Evolutionary conservation across 1,139 yeast species (phyloP).

Genomic region (Yamadazyma aaseri): DNA sequence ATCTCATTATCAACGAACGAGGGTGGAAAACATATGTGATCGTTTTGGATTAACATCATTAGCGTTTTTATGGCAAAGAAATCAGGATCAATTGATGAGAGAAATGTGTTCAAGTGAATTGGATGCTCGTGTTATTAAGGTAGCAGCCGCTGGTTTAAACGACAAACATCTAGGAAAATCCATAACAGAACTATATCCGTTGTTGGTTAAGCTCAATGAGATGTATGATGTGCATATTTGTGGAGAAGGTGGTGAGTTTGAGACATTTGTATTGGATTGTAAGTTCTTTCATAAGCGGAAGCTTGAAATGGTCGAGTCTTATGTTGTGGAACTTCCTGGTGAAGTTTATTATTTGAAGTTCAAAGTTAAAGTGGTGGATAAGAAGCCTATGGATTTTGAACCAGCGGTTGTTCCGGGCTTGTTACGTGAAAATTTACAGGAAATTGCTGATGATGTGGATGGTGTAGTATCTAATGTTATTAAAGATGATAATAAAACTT

Average conservation of each 20-base stretch:
- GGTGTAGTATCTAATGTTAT: background rate
- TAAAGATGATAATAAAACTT: background rate
- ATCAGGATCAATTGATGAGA: constrained; percentile 72
- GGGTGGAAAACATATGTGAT: constrained; percentile 88
- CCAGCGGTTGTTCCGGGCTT: constrained; percentile 42
- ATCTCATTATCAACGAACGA: constrained; percentile 86
- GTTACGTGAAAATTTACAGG: constrained; percentile 45
- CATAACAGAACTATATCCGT: constrained; percentile 60
- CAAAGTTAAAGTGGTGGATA: constrained; percentile 41
- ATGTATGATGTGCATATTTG: constrained; percentile 86
- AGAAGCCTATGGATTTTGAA: constrained; percentile 27
- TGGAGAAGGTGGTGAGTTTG: constrained; percentile 99
- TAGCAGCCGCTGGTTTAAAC: constrained; percentile 85
- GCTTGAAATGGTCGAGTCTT: constrained; percentile 44
- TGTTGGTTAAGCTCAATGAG: constrained; percentile 54
- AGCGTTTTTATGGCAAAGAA: constrained; percentile 86
- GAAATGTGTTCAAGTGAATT: constrained; percentile 75
- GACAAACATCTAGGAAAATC: constrained; percentile 66
- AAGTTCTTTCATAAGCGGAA: constrained; percentile 64
- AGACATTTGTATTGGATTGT: constrained; percentile 85
- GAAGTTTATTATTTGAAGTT: constrained; percentile 64
- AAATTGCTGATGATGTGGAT: constrained; percentile 4
- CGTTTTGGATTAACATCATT: constrained; percentile 67
- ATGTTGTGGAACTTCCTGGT: constrained; percentile 46
- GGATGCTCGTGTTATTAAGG: constrained; percentile 87